phyloP scores from a whole-genome alignment of 805 yeast species.

The Lachancea dasiensis region DNA sequence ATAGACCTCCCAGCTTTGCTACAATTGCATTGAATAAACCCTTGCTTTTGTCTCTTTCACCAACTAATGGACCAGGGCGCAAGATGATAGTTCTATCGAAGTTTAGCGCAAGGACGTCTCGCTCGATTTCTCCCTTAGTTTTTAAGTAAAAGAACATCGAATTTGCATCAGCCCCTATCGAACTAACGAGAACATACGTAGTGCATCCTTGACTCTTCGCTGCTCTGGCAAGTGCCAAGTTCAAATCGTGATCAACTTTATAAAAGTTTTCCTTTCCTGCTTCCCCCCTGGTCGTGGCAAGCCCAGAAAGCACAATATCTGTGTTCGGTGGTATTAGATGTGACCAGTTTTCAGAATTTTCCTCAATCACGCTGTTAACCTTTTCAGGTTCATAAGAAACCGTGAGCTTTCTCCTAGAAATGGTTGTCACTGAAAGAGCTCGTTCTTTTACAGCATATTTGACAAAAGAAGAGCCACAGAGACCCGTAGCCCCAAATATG shows the following conservation, averaged over 20 bases:
- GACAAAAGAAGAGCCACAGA: conserved; percentile 59
- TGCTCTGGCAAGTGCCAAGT: conserved; percentile 59
- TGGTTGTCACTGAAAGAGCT: conserved; percentile 39
- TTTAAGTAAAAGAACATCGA: conserved; percentile 58
- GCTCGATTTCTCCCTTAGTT: conserved; percentile 74
- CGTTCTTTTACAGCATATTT: conserved; percentile 37
- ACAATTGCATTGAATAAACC: conserved; percentile 34
- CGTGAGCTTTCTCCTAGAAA: conserved; percentile 46
- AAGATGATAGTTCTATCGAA: conserved; percentile 71
- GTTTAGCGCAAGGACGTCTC: conserved; percentile 51
- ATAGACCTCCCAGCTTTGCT: conserved; percentile 29
- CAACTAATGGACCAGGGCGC: conserved; percentile 71
- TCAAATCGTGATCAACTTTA: conserved; percentile 69
- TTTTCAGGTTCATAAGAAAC: conserved; percentile 18
- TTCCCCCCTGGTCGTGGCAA: conserved; percentile 68
- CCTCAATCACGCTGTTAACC: conserved; percentile 37
- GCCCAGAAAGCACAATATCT: conserved; percentile 51
- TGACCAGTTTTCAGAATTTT: conserved; percentile 49
- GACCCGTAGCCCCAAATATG: conserved; percentile 71
- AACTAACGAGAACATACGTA: conserved; percentile 62
- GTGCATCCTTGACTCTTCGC: conserved; percentile 66
- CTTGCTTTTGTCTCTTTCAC: conserved; percentile 45
- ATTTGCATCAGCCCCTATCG: conserved; percentile 52
- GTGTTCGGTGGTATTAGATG: conserved; percentile 33
- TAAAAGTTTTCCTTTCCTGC: conserved; percentile 64